These are phyloP conservation scores for Neurospora sp. DNA, from an alignment of 495 filamentous ascomycete species.

Conservation along the genomic window DNA sequence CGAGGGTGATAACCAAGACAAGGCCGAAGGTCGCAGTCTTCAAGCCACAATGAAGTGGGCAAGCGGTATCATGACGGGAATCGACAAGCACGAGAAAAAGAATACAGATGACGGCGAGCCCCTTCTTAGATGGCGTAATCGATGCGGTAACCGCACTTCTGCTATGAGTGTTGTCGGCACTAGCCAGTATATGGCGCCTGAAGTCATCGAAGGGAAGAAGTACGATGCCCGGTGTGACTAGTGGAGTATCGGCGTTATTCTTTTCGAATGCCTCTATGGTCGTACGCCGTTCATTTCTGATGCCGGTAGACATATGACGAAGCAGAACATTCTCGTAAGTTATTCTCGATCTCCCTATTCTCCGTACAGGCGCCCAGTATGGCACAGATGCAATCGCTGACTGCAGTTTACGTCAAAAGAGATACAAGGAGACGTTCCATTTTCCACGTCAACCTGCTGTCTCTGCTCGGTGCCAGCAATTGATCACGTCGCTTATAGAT, in stretches of 20 bases:
- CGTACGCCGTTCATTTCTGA: constrained; percentile 82
- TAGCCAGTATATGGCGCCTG: constrained; percentile 95
- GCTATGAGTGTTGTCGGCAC: constrained; percentile 89
- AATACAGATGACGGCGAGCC: constrained; percentile 31
- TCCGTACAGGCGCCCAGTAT: constrained; percentile 2
- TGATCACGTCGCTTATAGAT: constrained; percentile 66
- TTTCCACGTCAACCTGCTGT: constrained; percentile 58
- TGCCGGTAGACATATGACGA: constrained; percentile 64
- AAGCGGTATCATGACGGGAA: constrained; percentile 35
- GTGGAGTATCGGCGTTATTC: constrained; percentile 91
- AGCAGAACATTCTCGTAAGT: constrained; percentile 66
- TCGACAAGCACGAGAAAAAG: constrained; percentile 40
- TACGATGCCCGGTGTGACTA: constrained; percentile 93
- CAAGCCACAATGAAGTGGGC: constrained; percentile 39
- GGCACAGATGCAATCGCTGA: neutral
- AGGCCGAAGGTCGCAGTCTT: constrained; percentile 39
- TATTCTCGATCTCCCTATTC: neutral
- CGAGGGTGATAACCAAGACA: constrained; percentile 66
- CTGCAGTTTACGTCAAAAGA: constrained; percentile 6
- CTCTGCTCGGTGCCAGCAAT: constrained; percentile 53
- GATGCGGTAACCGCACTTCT: constrained; percentile 57
- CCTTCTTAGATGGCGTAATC: constrained; percentile 70
- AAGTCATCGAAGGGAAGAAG: constrained; percentile 69
- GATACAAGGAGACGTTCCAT: constrained; percentile 37
- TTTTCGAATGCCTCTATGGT: constrained; percentile 90